These are phyloP conservation scores for Setaria viridis DNA, from an alignment of 202 grass and related monocot species.

Conservation along the genomic window DNA sequence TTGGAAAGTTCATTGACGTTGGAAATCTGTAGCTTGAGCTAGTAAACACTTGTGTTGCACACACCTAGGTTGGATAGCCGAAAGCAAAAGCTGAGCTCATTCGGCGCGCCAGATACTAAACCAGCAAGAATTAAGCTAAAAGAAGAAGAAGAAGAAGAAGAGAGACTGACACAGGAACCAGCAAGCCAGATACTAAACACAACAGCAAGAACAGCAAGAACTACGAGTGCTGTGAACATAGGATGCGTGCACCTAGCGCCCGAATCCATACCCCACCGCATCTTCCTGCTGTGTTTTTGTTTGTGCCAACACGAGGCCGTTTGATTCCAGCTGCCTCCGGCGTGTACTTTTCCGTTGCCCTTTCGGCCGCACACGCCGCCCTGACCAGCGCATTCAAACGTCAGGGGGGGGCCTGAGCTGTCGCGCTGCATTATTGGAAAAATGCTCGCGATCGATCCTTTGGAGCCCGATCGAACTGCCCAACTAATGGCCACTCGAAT, in stretches of 20 bases:
- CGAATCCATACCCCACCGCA: not conserved
- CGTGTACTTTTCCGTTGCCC: not conserved
- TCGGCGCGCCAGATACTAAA: not conserved
- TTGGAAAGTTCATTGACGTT: constrained; percentile 8
- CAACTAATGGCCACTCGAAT: not conserved
- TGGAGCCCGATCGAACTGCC: not conserved
- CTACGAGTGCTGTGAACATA: not conserved
- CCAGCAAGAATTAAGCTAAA: too few species aligned
- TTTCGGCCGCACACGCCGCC: constrained; percentile 22
- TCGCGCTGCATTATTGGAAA: constrained; percentile 33
- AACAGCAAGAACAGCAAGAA: too few species aligned
- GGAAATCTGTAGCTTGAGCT: constrained; percentile 8
- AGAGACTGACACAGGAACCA: not conserved
- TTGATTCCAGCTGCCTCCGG: constrained; percentile 20
- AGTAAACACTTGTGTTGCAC: not conserved
- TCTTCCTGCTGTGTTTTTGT: not conserved
- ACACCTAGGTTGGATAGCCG: constrained; percentile 31
- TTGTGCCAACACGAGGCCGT: constrained; percentile 9
- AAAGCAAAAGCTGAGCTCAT: constrained; percentile 42
- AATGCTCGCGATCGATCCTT: not conserved
- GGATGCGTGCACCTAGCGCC: not conserved
- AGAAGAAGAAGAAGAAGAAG: too few species aligned
- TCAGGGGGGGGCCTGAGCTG: not conserved
- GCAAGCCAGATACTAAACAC: too few species aligned
- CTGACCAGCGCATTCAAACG: constrained; percentile 33